Evolutionary conservation across 2,329 filamentous ascomycete genomes (phyloP).

Genomic region (Proliferodiscus dingleyae): DNA sequence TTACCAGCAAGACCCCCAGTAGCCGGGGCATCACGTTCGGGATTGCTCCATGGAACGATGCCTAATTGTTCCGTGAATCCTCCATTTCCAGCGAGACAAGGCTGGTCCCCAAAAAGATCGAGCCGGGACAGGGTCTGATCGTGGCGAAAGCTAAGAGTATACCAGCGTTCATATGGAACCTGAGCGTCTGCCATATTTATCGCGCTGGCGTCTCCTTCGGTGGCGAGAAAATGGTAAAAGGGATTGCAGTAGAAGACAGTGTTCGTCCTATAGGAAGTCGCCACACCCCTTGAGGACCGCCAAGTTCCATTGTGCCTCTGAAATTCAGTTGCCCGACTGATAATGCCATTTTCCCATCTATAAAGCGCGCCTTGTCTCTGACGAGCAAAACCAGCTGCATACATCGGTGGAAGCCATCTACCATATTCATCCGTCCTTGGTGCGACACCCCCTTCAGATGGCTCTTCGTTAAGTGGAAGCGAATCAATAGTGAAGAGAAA

Average conservation of each 20-base stretch:
- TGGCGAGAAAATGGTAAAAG: constrained; percentile 17
- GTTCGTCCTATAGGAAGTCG: constrained; percentile 12
- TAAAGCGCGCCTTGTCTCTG: constrained; percentile 19
- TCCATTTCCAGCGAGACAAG: constrained; percentile 9
- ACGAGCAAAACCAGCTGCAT: constrained; percentile 12
- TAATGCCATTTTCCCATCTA: constrained; percentile 19
- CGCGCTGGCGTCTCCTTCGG: constrained; percentile 12
- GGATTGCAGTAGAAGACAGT: constrained; percentile 21
- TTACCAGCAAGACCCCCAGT: constrained; percentile 18
- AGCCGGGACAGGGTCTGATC: constrained; percentile 7
- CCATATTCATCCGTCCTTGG: constrained; percentile 13
- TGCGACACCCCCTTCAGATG: constrained; percentile 8
- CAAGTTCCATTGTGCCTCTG: constrained; percentile 1
- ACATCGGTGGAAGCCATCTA: constrained; percentile 22
- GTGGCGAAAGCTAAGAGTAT: constrained; percentile 16
- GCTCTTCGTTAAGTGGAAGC: constrained; percentile 33
- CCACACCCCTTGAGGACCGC: background rate
- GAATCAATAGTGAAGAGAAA: constrained; percentile 38
- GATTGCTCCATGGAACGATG: constrained; percentile 8
- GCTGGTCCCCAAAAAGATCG: constrained; percentile 2
- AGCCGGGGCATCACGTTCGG: background rate
- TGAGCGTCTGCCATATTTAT: constrained; percentile 6
- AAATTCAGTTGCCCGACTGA: constrained; percentile 8
- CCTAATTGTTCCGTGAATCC: constrained; percentile 18
- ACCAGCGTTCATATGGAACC: constrained; percentile 15